phyloP scores from a whole-genome alignment of 2,329 filamentous ascomycete species.

The Monosporascus ibericus region DNA sequence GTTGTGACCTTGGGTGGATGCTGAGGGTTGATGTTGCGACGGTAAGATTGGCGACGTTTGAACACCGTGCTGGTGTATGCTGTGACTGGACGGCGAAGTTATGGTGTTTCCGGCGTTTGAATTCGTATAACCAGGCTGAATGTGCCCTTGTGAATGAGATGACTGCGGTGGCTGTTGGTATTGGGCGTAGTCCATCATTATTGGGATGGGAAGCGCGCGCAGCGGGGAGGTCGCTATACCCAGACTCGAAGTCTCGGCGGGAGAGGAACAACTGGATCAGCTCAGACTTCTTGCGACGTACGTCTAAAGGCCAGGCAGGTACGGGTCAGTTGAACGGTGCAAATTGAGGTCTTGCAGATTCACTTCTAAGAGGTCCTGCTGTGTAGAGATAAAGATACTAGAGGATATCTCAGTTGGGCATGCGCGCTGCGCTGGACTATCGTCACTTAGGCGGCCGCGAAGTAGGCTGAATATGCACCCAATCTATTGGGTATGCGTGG shows the following conservation, averaged over 20 bases:
- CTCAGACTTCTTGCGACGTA: conserved; percentile 12
- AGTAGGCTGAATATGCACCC: conserved; percentile 40
- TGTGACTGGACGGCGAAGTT: conserved; percentile 67
- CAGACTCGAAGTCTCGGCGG: conserved; percentile 21
- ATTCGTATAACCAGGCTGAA: conserved; percentile 56
- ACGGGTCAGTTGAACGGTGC: conserved; percentile 14
- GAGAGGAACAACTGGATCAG: conserved; percentile 16
- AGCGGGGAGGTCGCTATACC: conserved; percentile 24
- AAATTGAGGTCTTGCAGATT: conserved; percentile 18
- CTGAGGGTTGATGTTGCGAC: conserved; percentile 65
- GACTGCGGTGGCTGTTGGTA: conserved; percentile 66
- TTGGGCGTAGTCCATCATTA: conserved; percentile 70
- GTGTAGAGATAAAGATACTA: conserved; percentile 20
- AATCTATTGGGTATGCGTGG: conserved; percentile 54
- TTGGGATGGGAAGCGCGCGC: conserved; percentile 25
- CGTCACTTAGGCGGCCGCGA: conserved; percentile 39
- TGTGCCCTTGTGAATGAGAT: conserved; percentile 52
- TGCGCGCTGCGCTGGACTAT: conserved; percentile 33
- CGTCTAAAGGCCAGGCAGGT: conserved; percentile 6
- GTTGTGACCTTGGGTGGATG: conserved; percentile 61
- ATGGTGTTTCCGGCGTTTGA: conserved; percentile 52
- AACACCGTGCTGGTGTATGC: conserved; percentile 59
- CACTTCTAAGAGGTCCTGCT: conserved; percentile 18
- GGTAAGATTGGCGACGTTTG: conserved; percentile 77
- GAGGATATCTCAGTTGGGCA: conserved; percentile 38